phyloP scores from a whole-genome alignment of 164 flowering plant genomes.

The Nelumbo lutea region DNA sequence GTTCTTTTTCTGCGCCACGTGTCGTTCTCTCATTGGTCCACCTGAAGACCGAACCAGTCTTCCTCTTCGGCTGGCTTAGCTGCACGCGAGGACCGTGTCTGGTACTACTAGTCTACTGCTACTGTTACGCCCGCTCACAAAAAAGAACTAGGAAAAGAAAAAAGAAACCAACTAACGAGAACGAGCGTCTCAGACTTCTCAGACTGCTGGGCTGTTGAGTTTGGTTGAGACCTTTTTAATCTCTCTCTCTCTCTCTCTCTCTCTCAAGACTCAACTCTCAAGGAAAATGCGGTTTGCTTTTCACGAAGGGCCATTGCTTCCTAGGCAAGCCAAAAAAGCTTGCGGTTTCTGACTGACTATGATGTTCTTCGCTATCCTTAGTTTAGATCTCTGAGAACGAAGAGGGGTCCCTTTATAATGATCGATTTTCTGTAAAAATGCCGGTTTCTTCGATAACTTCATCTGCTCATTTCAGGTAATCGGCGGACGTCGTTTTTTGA shows the following conservation, averaged over 20 bases:
- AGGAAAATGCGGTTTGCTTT: constrained; percentile 33
- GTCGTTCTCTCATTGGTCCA: too few species aligned
- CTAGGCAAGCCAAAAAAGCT: constrained; percentile 41
- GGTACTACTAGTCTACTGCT: background rate
- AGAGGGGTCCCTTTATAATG: background rate
- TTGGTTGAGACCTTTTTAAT: background rate
- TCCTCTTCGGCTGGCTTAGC: background rate
- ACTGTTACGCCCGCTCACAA: too few species aligned
- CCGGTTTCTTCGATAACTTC: background rate
- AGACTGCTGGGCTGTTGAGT: too few species aligned
- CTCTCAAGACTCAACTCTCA: background rate
- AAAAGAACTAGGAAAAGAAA: background rate
- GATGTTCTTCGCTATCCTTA: constrained; percentile 1
- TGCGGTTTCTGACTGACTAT: constrained; percentile 1
- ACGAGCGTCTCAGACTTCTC: background rate
- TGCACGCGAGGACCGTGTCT: background rate
- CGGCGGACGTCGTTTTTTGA: background rate
- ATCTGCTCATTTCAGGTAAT: constrained; percentile 2
- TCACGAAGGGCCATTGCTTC: constrained; percentile 45
- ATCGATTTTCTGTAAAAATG: background rate
- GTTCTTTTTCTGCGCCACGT: too few species aligned
- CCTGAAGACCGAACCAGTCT: too few species aligned
- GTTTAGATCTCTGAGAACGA: too few species aligned
- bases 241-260: background rate
- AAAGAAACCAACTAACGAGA: background rate